Percentiles rank a stretch among this genome's conserved stretches.
phyloP scores from a whole-genome alignment of 495 filamentous ascomycete species.

The Podospora anserina region DNA sequence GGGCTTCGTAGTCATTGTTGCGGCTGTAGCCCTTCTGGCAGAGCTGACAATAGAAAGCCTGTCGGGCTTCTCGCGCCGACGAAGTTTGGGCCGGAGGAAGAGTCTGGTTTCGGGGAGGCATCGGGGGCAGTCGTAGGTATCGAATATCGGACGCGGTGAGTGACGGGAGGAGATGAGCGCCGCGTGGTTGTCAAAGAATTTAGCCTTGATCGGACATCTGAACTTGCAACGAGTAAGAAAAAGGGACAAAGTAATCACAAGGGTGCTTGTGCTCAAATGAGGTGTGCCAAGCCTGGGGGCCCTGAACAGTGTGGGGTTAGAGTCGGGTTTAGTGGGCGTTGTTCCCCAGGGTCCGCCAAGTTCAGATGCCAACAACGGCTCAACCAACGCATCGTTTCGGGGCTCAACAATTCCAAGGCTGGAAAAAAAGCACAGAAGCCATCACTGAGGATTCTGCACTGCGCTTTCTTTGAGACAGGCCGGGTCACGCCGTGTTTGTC shows the following conservation, averaged over 20 bases:
- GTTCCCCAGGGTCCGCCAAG: neutral
- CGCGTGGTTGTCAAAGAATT: neutral
- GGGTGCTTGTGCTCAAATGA: neutral
- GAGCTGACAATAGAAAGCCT: constrained; percentile 80
- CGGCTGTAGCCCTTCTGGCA: constrained; percentile 68
- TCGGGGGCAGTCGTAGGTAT: constrained; percentile 5
- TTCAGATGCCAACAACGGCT: constrained; percentile 1
- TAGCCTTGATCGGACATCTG: neutral
- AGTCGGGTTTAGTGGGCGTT: neutral
- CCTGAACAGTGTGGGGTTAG: constrained; percentile 3
- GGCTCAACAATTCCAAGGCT: constrained; percentile 10
- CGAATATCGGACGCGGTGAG: neutral
- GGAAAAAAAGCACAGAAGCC: neutral
- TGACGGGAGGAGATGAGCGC: neutral
- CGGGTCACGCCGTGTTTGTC: constrained; percentile 10
- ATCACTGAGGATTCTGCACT: neutral
- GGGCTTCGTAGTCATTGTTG: constrained; percentile 68
- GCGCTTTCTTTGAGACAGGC: neutral
- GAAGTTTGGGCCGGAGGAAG: constrained; percentile 66
- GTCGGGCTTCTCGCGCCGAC: constrained; percentile 81
- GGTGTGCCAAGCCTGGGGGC: neutral
- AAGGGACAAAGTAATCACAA: neutral
- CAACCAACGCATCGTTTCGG: constrained; percentile 8
- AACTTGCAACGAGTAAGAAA: neutral
- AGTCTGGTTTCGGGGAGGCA: constrained; percentile 45